phyloP scores from a whole-genome alignment of 2,329 filamentous ascomycete genomes.

The Aspergillus clavatus region DNA sequence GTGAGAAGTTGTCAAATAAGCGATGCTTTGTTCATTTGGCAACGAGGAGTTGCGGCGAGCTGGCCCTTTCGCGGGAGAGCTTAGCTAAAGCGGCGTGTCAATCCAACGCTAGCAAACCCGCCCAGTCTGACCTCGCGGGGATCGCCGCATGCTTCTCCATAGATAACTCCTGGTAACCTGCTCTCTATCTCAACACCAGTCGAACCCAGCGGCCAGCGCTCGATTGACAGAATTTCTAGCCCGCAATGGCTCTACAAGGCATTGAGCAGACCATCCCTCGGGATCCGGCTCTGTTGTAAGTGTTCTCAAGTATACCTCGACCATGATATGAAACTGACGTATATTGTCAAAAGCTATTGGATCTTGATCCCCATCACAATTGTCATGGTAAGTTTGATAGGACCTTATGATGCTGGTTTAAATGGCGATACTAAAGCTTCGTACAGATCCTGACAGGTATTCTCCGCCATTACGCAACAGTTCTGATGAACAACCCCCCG shows the following conservation, averaged over 20 bases:
- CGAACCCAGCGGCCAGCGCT: neutral
- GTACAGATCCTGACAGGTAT: slow-evolving; percentile 80
- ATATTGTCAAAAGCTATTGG: slow-evolving; percentile 70
- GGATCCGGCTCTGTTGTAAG: slow-evolving; percentile 97
- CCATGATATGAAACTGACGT: slow-evolving; percentile 11
- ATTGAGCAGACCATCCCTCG: slow-evolving; percentile 92
- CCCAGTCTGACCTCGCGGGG: slow-evolving; percentile 13
- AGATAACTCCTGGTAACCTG: neutral
- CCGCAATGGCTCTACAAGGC: slow-evolving; percentile 69
- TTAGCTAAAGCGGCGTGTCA: slow-evolving; percentile 21
- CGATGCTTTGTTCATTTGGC: slow-evolving; percentile 1
- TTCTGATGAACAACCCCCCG: slow-evolving; percentile 79
- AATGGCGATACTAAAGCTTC: neutral
- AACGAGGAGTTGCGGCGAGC: slow-evolving; percentile 30
- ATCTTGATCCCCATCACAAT: slow-evolving; percentile 95
- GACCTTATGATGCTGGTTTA: neutral
- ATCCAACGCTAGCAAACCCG: slow-evolving; percentile 9
- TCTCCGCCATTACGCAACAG: slow-evolving; percentile 89
- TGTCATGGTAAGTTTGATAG: slow-evolving; percentile 67
- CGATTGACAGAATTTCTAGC: slow-evolving; percentile 3
- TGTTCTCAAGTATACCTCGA: slow-evolving; percentile 12
- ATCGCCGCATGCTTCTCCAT: neutral
- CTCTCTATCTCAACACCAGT: neutral
- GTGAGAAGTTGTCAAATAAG: neutral
- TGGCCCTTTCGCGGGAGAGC: slow-evolving; percentile 29